These are phyloP conservation scores for Arachnomyces sp. DNA, from an alignment of 2,329 filamentous ascomycete species.

Conservation along the genomic window DNA sequence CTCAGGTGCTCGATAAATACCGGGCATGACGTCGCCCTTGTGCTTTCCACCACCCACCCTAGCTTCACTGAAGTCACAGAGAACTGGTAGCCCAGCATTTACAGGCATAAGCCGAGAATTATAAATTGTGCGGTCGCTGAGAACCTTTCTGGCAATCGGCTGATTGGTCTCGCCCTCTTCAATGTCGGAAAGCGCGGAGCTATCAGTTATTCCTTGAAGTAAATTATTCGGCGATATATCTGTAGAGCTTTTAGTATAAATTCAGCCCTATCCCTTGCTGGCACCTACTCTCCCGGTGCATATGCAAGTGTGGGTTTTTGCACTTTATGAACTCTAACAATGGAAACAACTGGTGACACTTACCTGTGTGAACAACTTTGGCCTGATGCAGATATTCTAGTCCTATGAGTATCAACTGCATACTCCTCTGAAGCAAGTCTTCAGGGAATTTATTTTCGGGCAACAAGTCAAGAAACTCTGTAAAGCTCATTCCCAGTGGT, in stretches of 20 bases:
- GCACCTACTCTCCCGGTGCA: too few species aligned
- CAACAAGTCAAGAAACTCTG: constrained; percentile 11
- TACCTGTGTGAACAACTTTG: constrained; percentile 19
- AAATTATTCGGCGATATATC: constrained; percentile 27
- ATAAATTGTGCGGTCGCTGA: constrained; percentile 23
- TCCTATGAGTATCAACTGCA: constrained; percentile 14
- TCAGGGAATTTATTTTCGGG: constrained; percentile 8
- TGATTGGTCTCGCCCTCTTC: constrained; percentile 20
- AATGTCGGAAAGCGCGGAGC: constrained; percentile 18
- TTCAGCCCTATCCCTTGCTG: too few species aligned
- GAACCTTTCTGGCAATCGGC: constrained; percentile 23
- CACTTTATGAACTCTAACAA: too few species aligned
- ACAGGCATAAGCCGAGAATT: constrained; percentile 16
- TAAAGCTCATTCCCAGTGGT: constrained; percentile 17
- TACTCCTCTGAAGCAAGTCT: constrained; percentile 14
- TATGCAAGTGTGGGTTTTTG: too few species aligned
- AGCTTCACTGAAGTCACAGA: constrained; percentile 24
- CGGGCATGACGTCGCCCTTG: constrained; percentile 19
- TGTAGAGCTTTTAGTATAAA: constrained; percentile 7
- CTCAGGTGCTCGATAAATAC: constrained; percentile 24
- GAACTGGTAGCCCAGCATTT: constrained; percentile 13
- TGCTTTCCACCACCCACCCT: constrained; percentile 12
- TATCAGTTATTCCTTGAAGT: constrained; percentile 21
- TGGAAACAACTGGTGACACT: too few species aligned
- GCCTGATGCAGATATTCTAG: constrained; percentile 20